Conservation (phyloP, 208 protist genomes). For the Crithidia acanthocephali region DNA sequence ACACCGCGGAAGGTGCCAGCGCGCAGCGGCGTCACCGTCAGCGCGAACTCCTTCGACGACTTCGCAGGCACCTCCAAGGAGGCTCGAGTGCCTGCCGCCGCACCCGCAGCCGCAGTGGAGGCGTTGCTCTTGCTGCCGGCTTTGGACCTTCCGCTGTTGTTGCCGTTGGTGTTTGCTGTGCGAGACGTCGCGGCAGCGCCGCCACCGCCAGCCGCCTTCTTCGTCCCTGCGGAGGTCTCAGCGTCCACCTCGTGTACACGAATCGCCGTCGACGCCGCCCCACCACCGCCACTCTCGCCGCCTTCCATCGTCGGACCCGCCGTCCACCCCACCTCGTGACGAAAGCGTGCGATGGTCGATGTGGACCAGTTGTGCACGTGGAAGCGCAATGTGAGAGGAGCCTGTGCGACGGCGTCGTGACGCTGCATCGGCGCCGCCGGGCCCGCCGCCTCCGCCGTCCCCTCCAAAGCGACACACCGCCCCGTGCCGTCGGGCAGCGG, state of each 20-base stretch:
- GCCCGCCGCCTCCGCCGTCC: conserved; percentile 51
- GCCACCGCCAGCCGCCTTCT: background rate
- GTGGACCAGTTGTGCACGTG: conserved; percentile 36
- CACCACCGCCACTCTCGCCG: background rate
- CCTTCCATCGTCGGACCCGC: conserved; percentile 25
- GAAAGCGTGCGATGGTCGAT: conserved; percentile 80
- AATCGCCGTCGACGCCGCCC: background rate
- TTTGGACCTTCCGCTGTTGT: conserved; percentile 41
- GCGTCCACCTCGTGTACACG: conserved; percentile 7
- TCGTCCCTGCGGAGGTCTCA: background rate
- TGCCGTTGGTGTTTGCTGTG: background rate
- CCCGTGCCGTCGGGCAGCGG: conserved; percentile 92
- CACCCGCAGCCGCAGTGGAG: background rate
- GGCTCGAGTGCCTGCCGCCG: conserved; percentile 9
- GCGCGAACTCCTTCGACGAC: conserved; percentile 59
- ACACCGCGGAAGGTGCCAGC: conserved; percentile 83
- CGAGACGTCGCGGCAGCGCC: background rate
- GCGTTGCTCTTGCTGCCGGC: conserved; percentile 27
- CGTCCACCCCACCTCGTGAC: conserved; percentile 72
- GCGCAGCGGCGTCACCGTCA: conserved; percentile 82
- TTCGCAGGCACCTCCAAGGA: conserved; percentile 89
- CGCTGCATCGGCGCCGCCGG: conserved; percentile 46
- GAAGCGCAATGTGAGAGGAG: conserved; percentile 22
- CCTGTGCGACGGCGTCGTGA: conserved; percentile 37
- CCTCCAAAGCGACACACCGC: conserved; percentile 82